These are phyloP conservation scores for Phytophthora pistaciae DNA, from an alignment of 352 stramenopile genomes.

Conservation along the genomic window DNA sequence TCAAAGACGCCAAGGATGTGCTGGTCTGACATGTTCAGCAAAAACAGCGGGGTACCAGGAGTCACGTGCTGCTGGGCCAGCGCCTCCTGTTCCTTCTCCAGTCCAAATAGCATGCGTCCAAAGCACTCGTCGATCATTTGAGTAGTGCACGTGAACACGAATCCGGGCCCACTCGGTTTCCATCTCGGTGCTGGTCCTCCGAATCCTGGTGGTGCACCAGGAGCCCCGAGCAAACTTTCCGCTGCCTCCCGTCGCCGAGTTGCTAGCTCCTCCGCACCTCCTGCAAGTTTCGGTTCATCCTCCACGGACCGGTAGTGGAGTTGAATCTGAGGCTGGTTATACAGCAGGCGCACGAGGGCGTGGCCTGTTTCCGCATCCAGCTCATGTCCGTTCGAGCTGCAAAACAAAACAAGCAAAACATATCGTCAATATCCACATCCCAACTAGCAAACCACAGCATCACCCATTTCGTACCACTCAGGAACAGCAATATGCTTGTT, in stretches of 20 bases:
- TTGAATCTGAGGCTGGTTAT: constrained; percentile 85
- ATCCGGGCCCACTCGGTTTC: constrained; percentile 67
- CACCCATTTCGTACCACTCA: constrained; percentile 57
- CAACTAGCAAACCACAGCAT: neutral
- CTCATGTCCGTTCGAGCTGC: constrained; percentile 75
- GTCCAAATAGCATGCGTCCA: constrained; percentile 85
- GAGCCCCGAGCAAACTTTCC: constrained; percentile 65
- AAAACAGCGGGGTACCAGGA: constrained; percentile 85
- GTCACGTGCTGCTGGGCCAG: constrained; percentile 67
- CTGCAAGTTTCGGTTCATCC: constrained; percentile 78
- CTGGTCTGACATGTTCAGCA: constrained; percentile 88
- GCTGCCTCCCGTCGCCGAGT: constrained; percentile 75
- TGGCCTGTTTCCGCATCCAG: constrained; percentile 76
- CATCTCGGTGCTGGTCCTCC: constrained; percentile 46
- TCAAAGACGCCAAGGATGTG: constrained; percentile 90
- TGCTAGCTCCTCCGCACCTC: constrained; percentile 80
- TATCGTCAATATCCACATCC: constrained; percentile 5
- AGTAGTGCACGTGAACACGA: constrained; percentile 85
- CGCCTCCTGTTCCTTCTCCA: constrained; percentile 76
- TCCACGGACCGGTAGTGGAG: constrained; percentile 87
- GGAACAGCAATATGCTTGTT: constrained; percentile 69
- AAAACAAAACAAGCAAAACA: constrained; percentile 9
- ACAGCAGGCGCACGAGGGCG: constrained; percentile 77
- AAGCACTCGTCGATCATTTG: constrained; percentile 91
- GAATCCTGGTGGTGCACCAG: constrained; percentile 31